Conservation (phyloP, 2,329 filamentous ascomycete species). For the Colletotrichum navitas region DNA sequence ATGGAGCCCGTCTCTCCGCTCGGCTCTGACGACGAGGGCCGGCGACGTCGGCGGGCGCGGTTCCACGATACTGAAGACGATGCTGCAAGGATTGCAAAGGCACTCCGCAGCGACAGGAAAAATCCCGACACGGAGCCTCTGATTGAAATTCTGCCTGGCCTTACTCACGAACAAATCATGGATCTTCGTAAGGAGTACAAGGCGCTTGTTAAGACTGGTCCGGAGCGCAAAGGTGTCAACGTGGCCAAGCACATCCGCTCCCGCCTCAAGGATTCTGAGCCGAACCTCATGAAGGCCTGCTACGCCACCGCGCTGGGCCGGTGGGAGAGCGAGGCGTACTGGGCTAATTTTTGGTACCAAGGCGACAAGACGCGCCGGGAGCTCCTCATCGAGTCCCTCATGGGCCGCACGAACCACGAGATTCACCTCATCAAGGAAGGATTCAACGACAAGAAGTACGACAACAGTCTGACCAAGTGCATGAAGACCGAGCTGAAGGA, state of each 20-base stretch:
- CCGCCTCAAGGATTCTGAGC: slow-evolving; percentile 78
- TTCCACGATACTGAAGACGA: slow-evolving; percentile 89
- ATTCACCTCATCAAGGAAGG: slow-evolving; percentile 87
- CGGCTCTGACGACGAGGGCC: slow-evolving; percentile 62
- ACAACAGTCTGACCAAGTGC: slow-evolving; percentile 82
- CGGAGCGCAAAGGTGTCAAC: slow-evolving; percentile 82
- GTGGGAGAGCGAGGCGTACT: slow-evolving; percentile 96
- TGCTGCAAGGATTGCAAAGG: slow-evolving; percentile 80
- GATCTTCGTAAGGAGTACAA: slow-evolving; percentile 92
- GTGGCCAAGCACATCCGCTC: slow-evolving; percentile 87
- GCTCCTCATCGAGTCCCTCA: slow-evolving; percentile 90
- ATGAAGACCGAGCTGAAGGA: slow-evolving; percentile 95
- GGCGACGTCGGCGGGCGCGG: slow-evolving; percentile 71
- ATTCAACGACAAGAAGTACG: slow-evolving; percentile 93
- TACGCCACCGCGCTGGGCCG: slow-evolving; percentile 90
- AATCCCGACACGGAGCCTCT: slow-evolving; percentile 76
- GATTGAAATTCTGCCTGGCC: slow-evolving; percentile 84
- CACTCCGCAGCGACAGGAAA: slow-evolving; percentile 73
- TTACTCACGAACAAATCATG: slow-evolving; percentile 90
- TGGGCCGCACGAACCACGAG: slow-evolving; percentile 91
- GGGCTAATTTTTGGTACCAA: slow-evolving; percentile 99
- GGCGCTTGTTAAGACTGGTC: slow-evolving; percentile 83
- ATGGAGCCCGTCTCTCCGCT: slow-evolving; percentile 67
- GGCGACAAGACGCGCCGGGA: slow-evolving; percentile 86
- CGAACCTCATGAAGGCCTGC: slow-evolving; percentile 88